Evolutionary conservation across 306 rosid species (phyloP).

Genomic region (Notholithocarpus densiflorus): DNA sequence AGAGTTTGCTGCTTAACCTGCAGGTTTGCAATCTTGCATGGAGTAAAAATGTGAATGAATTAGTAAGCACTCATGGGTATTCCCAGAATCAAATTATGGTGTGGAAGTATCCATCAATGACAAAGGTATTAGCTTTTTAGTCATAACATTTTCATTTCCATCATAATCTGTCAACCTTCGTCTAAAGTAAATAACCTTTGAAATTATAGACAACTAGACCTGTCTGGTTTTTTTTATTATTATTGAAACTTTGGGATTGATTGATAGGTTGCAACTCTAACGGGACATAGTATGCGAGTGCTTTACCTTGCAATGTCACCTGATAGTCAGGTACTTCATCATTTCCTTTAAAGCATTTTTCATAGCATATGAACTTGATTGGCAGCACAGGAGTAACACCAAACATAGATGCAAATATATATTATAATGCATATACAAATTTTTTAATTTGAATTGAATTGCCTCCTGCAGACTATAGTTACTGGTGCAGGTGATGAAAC

Average conservation of each 20-base stretch:
- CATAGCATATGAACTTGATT: neutral
- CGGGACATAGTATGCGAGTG: conserved; percentile 93
- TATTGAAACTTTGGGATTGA: neutral
- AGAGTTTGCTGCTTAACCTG: conserved; percentile 1
- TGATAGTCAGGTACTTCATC: conserved; percentile 73
- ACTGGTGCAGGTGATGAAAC: conserved; percentile 99
- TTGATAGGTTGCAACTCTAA: conserved; percentile 84
- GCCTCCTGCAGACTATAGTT: conserved; percentile 69
- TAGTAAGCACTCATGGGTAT: conserved; percentile 97
- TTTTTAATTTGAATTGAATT: neutral
- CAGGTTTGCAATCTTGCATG: conserved; percentile 96
- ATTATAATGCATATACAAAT: neutral
- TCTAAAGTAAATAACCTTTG: neutral
- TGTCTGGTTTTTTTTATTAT: neutral
- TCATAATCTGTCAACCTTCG: neutral
- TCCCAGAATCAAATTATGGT: conserved; percentile 97
- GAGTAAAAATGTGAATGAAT: conserved; percentile 95
- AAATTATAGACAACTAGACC: neutral
- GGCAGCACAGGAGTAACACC: neutral
- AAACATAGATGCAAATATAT: neutral
- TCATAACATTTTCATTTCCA: neutral
- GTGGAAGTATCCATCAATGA: conserved; percentile 94
- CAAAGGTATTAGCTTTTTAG: conserved; percentile 43
- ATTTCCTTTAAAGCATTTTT: neutral
- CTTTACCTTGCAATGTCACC: conserved; percentile 96